Evolutionary conservation across 2,329 filamentous ascomycete genomes (phyloP).

Genomic region (Cladophialophora carrionii): DNA sequence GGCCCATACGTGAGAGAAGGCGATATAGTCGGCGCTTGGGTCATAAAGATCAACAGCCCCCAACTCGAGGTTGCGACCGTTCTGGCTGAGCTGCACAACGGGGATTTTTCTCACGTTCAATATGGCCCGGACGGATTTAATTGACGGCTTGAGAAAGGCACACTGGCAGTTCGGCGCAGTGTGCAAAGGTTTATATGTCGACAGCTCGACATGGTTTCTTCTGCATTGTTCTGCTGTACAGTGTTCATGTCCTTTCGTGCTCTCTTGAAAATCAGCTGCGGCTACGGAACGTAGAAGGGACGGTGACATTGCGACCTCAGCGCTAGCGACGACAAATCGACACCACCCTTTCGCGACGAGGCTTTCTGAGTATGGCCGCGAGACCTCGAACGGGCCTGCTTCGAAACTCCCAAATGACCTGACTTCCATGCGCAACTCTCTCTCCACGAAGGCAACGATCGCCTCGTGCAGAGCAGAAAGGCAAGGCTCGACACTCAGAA

Average conservation of each 20-base stretch:
- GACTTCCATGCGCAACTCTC: not conserved
- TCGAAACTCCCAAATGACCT: not conserved
- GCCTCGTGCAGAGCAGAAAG: not conserved
- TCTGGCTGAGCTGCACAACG: not conserved
- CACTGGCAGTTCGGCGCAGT: not conserved
- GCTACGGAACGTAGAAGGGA: not conserved
- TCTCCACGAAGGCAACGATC: not conserved
- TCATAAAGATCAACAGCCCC: not conserved
- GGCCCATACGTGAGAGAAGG: conserved; percentile 5
- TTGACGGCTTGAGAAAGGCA: not conserved
- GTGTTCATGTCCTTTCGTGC: not conserved
- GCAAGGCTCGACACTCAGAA: not conserved
- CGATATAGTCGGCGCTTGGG: not conserved
- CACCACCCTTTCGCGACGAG: not conserved
- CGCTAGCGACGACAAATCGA: not conserved
- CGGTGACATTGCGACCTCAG: not conserved
- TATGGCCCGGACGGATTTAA: not conserved
- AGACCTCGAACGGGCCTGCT: not conserved
- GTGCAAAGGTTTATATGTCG: not conserved
- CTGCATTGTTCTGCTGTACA: not conserved
- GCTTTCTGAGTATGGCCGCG: not conserved
- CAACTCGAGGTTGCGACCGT: not conserved
- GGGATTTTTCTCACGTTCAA: not conserved
- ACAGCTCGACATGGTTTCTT: not conserved
- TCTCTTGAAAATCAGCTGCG: not conserved